A percentile compares a stretch with the other conserved stretches of the same genome.
Evolutionary conservation across 1,284 basidiomycete species (phyloP).

Genomic region (Pyrrhoderma lamaoense): DNA sequence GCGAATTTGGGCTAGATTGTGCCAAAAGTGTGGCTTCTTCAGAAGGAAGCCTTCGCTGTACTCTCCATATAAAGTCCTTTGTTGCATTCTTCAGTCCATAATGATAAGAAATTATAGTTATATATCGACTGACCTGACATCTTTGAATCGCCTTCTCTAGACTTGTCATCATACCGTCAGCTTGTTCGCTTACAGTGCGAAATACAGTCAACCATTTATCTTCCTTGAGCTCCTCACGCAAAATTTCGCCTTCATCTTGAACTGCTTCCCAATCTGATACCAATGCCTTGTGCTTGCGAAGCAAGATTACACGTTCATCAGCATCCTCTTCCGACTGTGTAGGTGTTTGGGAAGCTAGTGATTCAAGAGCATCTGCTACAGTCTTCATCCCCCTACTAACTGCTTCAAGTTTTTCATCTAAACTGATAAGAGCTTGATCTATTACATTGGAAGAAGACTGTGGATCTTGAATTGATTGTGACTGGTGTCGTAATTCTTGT

Average conservation of each 20-base stretch:
- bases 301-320: conserved; percentile 33
- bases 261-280: conserved; percentile 73
- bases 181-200: conserved; percentile 84
- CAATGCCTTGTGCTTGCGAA: conserved; percentile 65
- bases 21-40: conserved; percentile 28
- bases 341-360: conserved; percentile 45
- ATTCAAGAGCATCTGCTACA: conserved; percentile 55
- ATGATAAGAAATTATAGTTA: neutral
- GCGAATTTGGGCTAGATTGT: conserved; percentile 11
- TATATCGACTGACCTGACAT: conserved; percentile 54
- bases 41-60: conserved; percentile 39
- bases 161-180: conserved; percentile 94
- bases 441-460: conserved; percentile 58
- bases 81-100: neutral
- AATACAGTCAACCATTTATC: conserved; percentile 97
- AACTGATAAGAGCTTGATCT: conserved; percentile 69
- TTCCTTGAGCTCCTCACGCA: conserved; percentile 88
- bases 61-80: conserved; percentile 78
- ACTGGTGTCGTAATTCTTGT: conserved; percentile 76
- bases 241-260: conserved; percentile 71
- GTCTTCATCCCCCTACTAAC: conserved; percentile 63
- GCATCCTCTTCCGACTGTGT: conserved; percentile 41
- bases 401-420: conserved; percentile 74
- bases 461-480: conserved; percentile 54
- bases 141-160: conserved; percentile 84